phyloP scores from a whole-genome alignment of 192 early-diverging fungal genomes.

The Linnemannia schmuckeri region DNA sequence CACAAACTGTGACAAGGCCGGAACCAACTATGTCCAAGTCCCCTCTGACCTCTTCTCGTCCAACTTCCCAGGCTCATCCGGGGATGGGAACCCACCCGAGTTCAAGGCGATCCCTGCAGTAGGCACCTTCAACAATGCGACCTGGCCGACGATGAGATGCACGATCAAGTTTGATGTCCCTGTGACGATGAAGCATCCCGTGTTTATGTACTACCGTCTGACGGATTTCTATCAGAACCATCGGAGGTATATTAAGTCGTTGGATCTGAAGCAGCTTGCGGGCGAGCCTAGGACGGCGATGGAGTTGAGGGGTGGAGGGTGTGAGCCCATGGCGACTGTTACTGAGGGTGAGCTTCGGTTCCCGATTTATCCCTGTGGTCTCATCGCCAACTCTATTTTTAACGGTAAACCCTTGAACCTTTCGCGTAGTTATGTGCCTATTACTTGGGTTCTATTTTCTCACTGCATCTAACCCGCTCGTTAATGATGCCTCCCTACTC shows the following conservation, averaged over 20 bases:
- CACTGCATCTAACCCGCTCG: background rate
- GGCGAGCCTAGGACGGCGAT: conserved; percentile 66
- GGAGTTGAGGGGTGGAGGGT: conserved; percentile 64
- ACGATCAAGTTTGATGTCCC: conserved; percentile 80
- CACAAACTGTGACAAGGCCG: conserved; percentile 78
- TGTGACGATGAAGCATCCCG: conserved; percentile 75
- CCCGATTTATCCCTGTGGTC: conserved; percentile 92
- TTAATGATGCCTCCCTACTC: background rate
- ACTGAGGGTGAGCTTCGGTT: conserved; percentile 55
- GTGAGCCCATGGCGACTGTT: conserved; percentile 67
- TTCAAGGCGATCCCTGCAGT: conserved; percentile 19
- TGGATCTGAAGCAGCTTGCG: conserved; percentile 85
- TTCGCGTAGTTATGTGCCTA: background rate
- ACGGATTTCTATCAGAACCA: conserved; percentile 99
- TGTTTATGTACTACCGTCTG: conserved; percentile 95
- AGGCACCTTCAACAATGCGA: background rate
- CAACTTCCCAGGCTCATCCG: conserved; percentile 37
- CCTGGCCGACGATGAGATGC: conserved; percentile 64
- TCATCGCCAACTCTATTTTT: conserved; percentile 98
- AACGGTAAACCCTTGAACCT: conserved; percentile 72
- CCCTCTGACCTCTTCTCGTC: conserved; percentile 16
- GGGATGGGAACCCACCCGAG: conserved; percentile 34
- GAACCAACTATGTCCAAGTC: conserved; percentile 9
- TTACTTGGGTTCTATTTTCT: background rate
- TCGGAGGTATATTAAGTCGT: conserved; percentile 92